Evolutionary conservation across 306 rosid genomes (phyloP).

Genomic region (Castanea sativa): DNA sequence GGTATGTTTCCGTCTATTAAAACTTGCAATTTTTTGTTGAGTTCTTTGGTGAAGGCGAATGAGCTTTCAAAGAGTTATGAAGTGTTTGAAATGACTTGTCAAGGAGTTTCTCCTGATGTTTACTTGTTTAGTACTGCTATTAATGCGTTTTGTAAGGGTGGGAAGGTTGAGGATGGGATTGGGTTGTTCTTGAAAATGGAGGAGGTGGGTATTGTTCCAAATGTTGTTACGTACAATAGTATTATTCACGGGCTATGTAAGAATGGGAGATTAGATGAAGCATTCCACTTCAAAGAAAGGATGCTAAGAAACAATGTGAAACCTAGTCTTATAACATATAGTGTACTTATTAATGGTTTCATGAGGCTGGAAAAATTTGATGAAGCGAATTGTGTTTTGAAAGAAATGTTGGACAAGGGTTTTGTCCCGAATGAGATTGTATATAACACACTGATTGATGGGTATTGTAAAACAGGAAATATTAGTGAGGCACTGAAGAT

Average conservation of each 20-base stretch:
- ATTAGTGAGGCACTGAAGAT: conserved; percentile 54
- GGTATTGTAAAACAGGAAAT: conserved; percentile 57
- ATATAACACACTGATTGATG: conserved; percentile 58
- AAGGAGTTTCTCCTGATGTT: conserved; percentile 46
- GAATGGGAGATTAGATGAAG: conserved; percentile 55
- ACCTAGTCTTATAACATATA: conserved; percentile 53
- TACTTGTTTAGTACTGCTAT: conserved; percentile 54
- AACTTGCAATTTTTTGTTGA: conserved; percentile 52
- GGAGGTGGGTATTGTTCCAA: conserved; percentile 52
- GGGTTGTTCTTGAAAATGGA: conserved; percentile 54
- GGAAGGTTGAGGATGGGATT: conserved; percentile 55
- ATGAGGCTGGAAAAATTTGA: conserved; percentile 50
- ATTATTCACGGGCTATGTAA: conserved; percentile 68
- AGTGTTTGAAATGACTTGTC: conserved; percentile 44
- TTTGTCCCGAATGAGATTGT: conserved; percentile 55
- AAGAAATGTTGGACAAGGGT: conserved; percentile 54
- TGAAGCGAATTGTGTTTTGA: conserved; percentile 41
- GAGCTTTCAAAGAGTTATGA: conserved; percentile 44
- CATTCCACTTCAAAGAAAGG: conserved; percentile 46
- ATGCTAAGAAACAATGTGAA: conserved; percentile 46
- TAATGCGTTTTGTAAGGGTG: conserved; percentile 54
- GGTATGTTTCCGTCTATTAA: conserved; percentile 47
- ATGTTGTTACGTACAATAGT: conserved; percentile 65
- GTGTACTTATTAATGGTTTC: conserved; percentile 62
- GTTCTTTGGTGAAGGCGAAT: conserved; percentile 54